Conservation (phyloP, 495 filamentous ascomycete genomes). For the Pseudoneurospora amorphoporcata region DNA sequence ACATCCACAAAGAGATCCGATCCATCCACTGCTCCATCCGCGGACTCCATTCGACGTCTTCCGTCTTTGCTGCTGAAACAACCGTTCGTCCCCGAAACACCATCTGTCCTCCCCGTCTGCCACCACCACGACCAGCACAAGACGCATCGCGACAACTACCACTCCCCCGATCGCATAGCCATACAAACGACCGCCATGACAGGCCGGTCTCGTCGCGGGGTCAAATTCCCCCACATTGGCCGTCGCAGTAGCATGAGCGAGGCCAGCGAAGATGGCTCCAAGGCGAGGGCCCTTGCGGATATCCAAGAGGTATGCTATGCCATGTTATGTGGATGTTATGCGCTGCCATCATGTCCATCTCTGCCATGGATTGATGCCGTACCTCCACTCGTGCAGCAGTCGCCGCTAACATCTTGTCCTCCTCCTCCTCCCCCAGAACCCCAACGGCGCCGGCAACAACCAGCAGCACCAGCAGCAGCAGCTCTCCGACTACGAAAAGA, state of each 20-base stretch:
- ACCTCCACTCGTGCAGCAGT: background rate
- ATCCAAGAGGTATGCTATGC: conserved; percentile 26
- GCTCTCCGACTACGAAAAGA: conserved; percentile 83
- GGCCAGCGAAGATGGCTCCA: conserved; percentile 56
- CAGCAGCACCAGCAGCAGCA: conserved; percentile 9
- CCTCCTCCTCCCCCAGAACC: conserved; percentile 16
- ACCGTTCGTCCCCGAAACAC: background rate
- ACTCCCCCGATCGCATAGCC: background rate
- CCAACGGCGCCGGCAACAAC: conserved; percentile 13
- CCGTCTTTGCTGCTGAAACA: background rate
- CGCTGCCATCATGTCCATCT: background rate
- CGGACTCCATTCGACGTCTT: background rate
- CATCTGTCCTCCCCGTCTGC: background rate
- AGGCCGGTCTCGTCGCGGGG: conserved; percentile 50
- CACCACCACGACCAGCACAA: background rate
- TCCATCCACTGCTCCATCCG: background rate
- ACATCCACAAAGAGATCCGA: background rate
- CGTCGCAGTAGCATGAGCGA: conserved; percentile 70
- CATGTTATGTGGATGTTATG: background rate
- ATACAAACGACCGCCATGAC: conserved; percentile 13
- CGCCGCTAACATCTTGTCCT: conserved; percentile 5
- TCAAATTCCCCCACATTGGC: conserved; percentile 68
- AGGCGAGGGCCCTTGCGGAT: conserved; percentile 32
- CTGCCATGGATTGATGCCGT: too few species aligned
- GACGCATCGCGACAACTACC: background rate